These are phyloP conservation scores for Cytospora piceicola DNA, from an alignment of 2,329 filamentous ascomycete species.

Conservation along the genomic window DNA sequence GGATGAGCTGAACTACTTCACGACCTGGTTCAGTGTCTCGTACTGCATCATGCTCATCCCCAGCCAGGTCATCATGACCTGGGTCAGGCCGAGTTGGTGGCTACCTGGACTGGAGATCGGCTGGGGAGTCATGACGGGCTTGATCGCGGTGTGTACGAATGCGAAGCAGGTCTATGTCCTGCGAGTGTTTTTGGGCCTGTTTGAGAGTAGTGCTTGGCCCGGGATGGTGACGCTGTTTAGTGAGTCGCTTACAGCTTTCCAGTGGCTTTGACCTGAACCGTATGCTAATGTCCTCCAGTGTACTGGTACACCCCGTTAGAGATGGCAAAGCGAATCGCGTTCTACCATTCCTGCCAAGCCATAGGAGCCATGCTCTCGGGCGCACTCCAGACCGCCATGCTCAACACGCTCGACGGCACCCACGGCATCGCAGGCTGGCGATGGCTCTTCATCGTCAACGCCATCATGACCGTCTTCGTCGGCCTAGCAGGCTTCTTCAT, in stretches of 20 bases:
- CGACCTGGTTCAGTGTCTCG: constrained; percentile 42
- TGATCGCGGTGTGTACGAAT: constrained; percentile 40
- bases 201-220: constrained; percentile 46
- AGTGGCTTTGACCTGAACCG: constrained; percentile 22
- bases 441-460: constrained; percentile 61
- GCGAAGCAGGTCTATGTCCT: constrained; percentile 44
- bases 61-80: constrained; percentile 44
- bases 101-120: constrained; percentile 40
- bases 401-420: constrained; percentile 54
- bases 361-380: constrained; percentile 58
- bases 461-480: constrained; percentile 56
- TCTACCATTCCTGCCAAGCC: constrained; percentile 58
- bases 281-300: constrained; percentile 35
- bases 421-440: constrained; percentile 54
- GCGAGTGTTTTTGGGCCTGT: constrained; percentile 46
- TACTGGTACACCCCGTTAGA: constrained; percentile 48
- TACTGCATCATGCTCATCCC: constrained; percentile 44
- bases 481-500: constrained; percentile 56
- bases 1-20: constrained; percentile 37
- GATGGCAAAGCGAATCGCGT: constrained; percentile 56
- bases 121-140: constrained; percentile 41
- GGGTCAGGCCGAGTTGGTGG: constrained; percentile 43
- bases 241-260: constrained; percentile 32
- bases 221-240: constrained; percentile 50
- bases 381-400: constrained; percentile 57